Evolutionary conservation across 2,329 filamentous ascomycete species (phyloP), one percentile per base, ranked within the genome.

Genomic region (Iodosphaeria phyllophila): DNA sequence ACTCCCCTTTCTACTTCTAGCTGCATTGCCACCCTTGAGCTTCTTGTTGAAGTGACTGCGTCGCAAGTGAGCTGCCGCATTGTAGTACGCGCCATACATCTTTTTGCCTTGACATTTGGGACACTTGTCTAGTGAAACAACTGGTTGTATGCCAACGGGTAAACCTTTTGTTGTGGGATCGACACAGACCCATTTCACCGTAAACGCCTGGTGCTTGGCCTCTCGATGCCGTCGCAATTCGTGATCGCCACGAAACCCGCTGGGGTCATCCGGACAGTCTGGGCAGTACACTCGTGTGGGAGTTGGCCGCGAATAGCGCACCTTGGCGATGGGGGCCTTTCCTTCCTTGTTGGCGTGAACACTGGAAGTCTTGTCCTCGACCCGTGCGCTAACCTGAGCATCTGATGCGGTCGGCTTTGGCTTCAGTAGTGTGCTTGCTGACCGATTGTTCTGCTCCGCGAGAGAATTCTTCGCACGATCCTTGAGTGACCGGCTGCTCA

Each of bases 81-180:
- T 95, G 52, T 95, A 93, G 52, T 93, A 89, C 10, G 78, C 79
- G 4, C 77, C 77, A 38, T 95, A 95, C 30, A 67, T 64, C 56
- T 92, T 93, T 28, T 63, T 54, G 22, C 63, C 62, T 24, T 61
- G 64, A 47, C 86, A 95, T 23, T 77, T 67, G 49, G 92, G 92
- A 64, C 84, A 93, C 36, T 76, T 75, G 25, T 59, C 56, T 17
- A 95, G 63, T 20, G 83, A 73, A 26, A 50, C 64, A 51, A 63
- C 60, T 48, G 52, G 68, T 44, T 37, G 58, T 38, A 47, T 64
- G 52, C 48, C 35, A 30, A 49, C 45, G 11, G 38, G 34, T 3
- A 56, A 40, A 6, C 56, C 56, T 10, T 38, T 41, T 1, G 39
- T 36, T 8, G 42, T 38, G 2, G 69, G 66, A 33, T 72, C 62